A percentile compares a stretch with the other conserved stretches of the same genome.
phyloP scores from a whole-genome alignment of 345 rosid genomes.

The Rhodamnia rubescens region DNA sequence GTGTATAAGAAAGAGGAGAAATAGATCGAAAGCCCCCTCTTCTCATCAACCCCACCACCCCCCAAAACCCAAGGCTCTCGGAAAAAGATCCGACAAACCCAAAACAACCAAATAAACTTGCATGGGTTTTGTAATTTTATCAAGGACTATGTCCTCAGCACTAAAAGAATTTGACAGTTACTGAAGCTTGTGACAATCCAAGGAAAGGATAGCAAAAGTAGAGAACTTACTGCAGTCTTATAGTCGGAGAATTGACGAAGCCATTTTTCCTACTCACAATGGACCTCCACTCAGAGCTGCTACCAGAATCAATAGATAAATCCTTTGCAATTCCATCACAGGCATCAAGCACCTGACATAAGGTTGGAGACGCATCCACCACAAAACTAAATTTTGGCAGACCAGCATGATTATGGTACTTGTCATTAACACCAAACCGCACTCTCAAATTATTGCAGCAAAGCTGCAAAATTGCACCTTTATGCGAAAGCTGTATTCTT shows the following conservation, averaged over 20 bases:
- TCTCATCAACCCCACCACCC: background rate
- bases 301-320: conserved; percentile 35
- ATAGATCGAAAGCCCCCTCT: background rate
- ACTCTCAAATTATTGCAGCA: conserved; percentile 38
- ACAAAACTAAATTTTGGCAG: conserved; percentile 55
- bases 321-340: conserved; percentile 42
- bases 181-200: background rate
- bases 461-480: conserved; percentile 40
- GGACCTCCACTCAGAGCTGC: conserved; percentile 57
- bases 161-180: background rate
- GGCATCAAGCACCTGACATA: conserved; percentile 47
- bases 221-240: conserved; percentile 64
- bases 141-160: background rate
- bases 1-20: background rate
- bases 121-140: background rate
- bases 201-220: background rate
- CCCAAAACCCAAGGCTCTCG: background rate
- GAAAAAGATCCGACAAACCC: background rate
- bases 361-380: conserved; percentile 42
- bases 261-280: conserved; percentile 26
- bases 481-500: conserved; percentile 33
- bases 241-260: conserved; percentile 29
- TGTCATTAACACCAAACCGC: conserved; percentile 45
- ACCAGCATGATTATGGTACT: conserved; percentile 45
- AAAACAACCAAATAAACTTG: background rate